These are phyloP conservation scores for Solanum sparsipilum DNA, from an alignment of 257 asterid genomes.

Conservation along the genomic window DNA sequence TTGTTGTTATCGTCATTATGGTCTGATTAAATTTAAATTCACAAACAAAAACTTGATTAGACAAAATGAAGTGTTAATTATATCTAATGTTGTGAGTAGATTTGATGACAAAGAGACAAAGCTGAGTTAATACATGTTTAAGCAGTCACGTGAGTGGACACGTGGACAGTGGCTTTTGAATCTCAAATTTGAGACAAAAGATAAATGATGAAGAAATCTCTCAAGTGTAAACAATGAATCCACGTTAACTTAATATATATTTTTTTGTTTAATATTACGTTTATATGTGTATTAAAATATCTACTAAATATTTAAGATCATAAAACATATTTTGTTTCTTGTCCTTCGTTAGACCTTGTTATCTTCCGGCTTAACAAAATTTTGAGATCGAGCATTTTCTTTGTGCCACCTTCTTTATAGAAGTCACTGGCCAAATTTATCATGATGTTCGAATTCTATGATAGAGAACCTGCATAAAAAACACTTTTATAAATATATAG, in stretches of 20 bases:
- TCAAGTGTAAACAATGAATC: not conserved
- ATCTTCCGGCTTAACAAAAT: no score
- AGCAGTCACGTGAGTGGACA: slow-evolving; percentile 6
- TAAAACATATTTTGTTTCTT: no score
- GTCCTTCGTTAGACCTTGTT: no score
- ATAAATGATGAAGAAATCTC: not conserved
- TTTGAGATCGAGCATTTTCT: not conserved
- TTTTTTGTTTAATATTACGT: not conserved
- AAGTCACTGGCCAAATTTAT: accelerated
- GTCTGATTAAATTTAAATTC: not conserved
- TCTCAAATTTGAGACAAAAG: not conserved
- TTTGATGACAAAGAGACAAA: slow-evolving; percentile 6
- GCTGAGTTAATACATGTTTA: not conserved
- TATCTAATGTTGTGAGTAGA: not conserved
- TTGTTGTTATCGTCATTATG: not conserved
- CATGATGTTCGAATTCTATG: accelerated
- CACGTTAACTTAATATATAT: not conserved
- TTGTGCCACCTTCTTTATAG: not conserved
- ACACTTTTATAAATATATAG: no score
- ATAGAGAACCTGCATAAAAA: no score
- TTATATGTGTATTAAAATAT: no score
- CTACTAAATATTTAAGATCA: no score
- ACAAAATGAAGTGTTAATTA: not conserved
- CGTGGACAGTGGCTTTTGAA: not conserved
- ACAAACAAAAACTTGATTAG: not conserved